phyloP scores from a whole-genome alignment of 768 basidiomycete species.

The Thelephora ganbajun region DNA sequence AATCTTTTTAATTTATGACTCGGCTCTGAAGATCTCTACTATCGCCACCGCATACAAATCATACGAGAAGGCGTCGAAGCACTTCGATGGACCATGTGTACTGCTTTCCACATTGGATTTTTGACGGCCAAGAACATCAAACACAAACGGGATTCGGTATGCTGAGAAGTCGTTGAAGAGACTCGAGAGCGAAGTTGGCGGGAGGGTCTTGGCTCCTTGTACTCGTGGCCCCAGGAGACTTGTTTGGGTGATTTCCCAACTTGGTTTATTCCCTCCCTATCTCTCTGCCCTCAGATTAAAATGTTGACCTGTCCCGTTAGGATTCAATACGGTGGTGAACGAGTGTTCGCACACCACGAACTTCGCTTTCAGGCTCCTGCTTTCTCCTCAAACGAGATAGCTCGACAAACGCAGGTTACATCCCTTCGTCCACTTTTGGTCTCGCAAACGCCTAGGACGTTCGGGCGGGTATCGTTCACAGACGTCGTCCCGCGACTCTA shows the following conservation, averaged over 20 bases:
- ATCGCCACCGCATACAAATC: background rate
- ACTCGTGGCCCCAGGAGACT: conserved; percentile 49
- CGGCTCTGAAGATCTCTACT: background rate
- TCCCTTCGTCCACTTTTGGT: no score
- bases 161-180: conserved; percentile 30
- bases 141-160: conserved; percentile 40
- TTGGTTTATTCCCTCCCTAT: no score
- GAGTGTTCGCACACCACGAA: no score
- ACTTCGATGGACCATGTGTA: background rate
- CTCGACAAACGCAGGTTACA: no score
- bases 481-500: no score
- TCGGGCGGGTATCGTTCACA: conserved; percentile 42
- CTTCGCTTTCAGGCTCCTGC: no score
- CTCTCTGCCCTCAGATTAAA: no score
- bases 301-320: no score
- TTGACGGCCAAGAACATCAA: conserved; percentile 11
- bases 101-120: background rate
- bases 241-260: conserved; percentile 52
- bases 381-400: no score
- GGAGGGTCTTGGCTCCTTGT: conserved; percentile 44
- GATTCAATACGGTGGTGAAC: no score
- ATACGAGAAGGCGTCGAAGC: background rate
- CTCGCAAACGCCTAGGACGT: conserved; percentile 35
- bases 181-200: conserved; percentile 6
- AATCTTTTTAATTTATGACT: background rate